phyloP scores from a whole-genome alignment of 352 stramenopile genomes.

The Blastocystis hominis region DNA sequence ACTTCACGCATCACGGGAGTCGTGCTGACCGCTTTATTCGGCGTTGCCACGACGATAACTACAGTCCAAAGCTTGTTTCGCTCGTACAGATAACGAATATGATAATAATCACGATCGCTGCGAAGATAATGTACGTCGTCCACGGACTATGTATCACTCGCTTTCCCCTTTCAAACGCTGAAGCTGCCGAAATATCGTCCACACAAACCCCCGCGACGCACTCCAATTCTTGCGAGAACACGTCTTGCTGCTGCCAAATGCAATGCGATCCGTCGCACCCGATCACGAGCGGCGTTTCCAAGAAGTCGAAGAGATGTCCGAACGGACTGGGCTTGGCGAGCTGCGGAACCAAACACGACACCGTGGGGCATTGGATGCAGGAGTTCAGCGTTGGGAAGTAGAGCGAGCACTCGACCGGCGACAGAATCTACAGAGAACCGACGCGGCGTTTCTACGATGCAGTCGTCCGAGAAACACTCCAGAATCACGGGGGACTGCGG shows the following conservation, averaged over 20 bases:
- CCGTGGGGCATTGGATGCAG: not conserved
- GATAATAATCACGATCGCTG: not conserved
- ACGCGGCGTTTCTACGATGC: not conserved
- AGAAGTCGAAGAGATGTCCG: not conserved
- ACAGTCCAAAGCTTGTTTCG: not conserved
- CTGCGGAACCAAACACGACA: not conserved
- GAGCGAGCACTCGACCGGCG: not conserved
- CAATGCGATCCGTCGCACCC: constrained; percentile 7
- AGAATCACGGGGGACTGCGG: not conserved
- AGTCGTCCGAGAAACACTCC: not conserved
- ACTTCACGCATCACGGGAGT: constrained; percentile 34
- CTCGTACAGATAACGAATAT: not conserved
- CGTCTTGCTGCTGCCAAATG: constrained; percentile 2
- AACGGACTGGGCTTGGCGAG: not conserved
- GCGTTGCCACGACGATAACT: not conserved
- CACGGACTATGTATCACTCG: not conserved
- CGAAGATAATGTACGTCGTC: constrained; percentile 7
- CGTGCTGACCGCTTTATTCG: not conserved
- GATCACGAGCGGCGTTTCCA: not conserved
- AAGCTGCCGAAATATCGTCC: not conserved
- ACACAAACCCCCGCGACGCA: constrained; percentile 19
- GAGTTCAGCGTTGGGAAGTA: constrained; percentile 19
- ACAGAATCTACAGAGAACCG: not conserved
- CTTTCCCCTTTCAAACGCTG: not conserved
- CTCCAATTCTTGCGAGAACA: constrained; percentile 9